A percentile compares a stretch with the other conserved stretches of the same genome.
phyloP scores from a whole-genome alignment of 2,329 filamentous ascomycete genomes.

The Arthrobotrys sphaeroides region DNA sequence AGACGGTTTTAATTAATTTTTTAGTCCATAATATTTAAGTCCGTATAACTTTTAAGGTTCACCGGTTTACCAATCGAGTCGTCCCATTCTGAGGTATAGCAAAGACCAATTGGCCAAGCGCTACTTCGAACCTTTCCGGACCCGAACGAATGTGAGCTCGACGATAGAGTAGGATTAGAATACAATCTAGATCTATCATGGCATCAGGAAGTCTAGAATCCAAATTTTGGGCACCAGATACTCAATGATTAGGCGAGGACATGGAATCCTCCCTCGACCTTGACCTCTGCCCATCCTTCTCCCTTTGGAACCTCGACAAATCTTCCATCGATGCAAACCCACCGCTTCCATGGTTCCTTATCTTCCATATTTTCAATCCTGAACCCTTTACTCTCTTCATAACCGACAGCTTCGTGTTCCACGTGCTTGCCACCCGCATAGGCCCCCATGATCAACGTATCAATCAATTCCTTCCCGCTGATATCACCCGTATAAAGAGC shows the following conservation, averaged over 20 bases:
- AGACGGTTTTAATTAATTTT: too few species aligned
- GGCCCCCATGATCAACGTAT: conserved; percentile 78
- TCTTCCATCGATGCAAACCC: conserved; percentile 87
- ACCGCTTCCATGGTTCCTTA: conserved; percentile 73
- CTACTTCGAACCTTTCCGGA: too few species aligned
- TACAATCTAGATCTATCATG: too few species aligned
- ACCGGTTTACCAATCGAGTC: too few species aligned
- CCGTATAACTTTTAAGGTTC: too few species aligned
- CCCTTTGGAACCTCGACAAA: conserved; percentile 75
- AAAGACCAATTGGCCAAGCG: too few species aligned
- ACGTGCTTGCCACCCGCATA: conserved; percentile 70
- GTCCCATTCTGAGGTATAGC: too few species aligned
- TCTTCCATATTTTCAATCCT: conserved; percentile 73
- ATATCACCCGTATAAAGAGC: conserved; percentile 47
- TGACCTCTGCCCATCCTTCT: conserved; percentile 76
- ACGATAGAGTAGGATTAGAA: too few species aligned
- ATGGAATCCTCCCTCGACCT: conserved; percentile 29
- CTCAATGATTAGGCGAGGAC: conserved; percentile 33
- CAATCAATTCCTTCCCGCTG: conserved; percentile 67
- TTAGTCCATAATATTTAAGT: too few species aligned
- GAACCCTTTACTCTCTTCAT: conserved; percentile 76
- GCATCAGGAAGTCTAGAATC: too few species aligned
- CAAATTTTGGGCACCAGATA: not conserved
- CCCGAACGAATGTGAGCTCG: too few species aligned
- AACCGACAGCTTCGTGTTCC: conserved; percentile 69